Evolutionary conservation across 2,329 filamentous ascomycete species (phyloP), one percentile per base, ranked within the genome.

Genomic region (Pseudopithomyces chartarum): DNA sequence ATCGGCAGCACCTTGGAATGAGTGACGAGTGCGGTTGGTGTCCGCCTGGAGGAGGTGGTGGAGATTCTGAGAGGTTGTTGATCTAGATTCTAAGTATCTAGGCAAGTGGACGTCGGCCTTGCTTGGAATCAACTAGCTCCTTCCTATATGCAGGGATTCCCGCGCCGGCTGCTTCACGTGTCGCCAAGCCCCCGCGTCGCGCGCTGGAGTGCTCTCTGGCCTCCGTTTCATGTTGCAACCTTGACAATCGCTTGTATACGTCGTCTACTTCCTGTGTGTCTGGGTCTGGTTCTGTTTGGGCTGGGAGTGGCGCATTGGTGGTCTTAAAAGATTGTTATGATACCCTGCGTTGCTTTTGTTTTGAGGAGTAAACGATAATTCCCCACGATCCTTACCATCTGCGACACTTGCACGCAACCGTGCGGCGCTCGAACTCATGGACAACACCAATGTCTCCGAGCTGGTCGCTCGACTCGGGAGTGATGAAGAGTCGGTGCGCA

Each of bases 401-500:
- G 45, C 51, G 49, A 55, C 47, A 33, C 42, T 56, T 20, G 22
- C 40, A 52, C 52, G 39, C 29, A 12, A 46, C 11, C 26, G 6
- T 33, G 17, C 17, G 3, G 23, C 7, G 33, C 56, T 47, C 46
- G 46, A 51, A 44, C 58, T 53, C 58, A 85, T 85, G 83, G 83
- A 85, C 56, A 81, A 76, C 68, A 75, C 82, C 69, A 82, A 83
- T 69, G 78, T 87, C 58, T 76, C 82, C 46, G 84, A 86, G 63
- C 77, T 87, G 63, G 83, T 88, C 57, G 80, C 82, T 60, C 81
- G 84, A 51, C 78, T 89, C 56, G 80, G 82, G 43, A 85, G 84
- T 64, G 83, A 86, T 55, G 85, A 97, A 78, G 95, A 99, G 82
- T 93, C 91, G 55, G 89, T 91, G 66, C 91, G 93, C 71, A 99